Evolutionary conservation across 331 rosid species (phyloP).

Genomic region (Rosa hybrid): DNA sequence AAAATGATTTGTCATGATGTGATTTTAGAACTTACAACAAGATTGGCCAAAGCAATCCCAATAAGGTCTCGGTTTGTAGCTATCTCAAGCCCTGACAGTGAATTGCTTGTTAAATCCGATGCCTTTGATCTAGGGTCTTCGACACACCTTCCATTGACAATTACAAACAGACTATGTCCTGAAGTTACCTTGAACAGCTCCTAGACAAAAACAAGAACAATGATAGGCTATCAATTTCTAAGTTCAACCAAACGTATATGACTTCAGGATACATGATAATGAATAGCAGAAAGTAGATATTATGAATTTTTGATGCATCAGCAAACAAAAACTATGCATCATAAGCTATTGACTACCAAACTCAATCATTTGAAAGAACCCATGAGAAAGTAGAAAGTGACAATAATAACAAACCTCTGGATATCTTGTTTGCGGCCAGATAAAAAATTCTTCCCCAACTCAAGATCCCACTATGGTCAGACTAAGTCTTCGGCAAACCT

Average conservation of each 20-base stretch:
- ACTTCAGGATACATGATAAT: neutral
- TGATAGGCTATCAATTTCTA: neutral
- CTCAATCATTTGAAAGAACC: neutral
- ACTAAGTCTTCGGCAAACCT: slow-evolving; percentile 12
- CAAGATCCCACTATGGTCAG: slow-evolving; percentile 22
- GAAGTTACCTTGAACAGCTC: slow-evolving; percentile 22
- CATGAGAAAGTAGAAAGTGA: neutral
- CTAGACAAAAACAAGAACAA: slow-evolving; percentile 1
- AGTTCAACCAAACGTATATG: neutral
- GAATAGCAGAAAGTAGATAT: neutral
- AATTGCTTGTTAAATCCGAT: slow-evolving; percentile 19
- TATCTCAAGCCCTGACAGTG: slow-evolving; percentile 17
- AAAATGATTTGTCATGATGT: neutral
- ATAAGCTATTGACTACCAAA: neutral
- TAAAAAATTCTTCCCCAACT: slow-evolving; percentile 15
- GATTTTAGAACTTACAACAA: slow-evolving; percentile 9
- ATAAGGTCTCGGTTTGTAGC: slow-evolving; percentile 19
- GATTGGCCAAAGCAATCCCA: slow-evolving; percentile 17
- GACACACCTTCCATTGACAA: slow-evolving; percentile 16
- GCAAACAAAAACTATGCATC: neutral
- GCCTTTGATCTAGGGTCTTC: slow-evolving; percentile 19
- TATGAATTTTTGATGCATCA: neutral
- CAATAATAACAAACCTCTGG: neutral
- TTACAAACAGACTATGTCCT: slow-evolving; percentile 11
- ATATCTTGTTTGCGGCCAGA: slow-evolving; percentile 20